Evolutionary conservation across 116 monocot genomes (phyloP).

Genomic region (Iris pallida): DNA sequence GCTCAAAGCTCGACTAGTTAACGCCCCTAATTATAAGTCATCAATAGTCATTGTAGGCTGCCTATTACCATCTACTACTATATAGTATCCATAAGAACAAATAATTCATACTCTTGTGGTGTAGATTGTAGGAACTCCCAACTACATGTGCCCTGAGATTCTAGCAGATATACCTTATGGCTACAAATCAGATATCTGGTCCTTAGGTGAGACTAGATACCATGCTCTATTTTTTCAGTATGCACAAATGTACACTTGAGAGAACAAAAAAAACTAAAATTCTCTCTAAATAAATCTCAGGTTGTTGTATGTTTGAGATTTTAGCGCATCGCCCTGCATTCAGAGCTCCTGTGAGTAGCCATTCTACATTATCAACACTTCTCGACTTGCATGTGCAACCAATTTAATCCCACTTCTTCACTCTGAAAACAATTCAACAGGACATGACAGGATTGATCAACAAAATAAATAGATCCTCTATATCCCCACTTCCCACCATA

Average conservation of each 20-base stretch:
- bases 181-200: conserved; percentile 92
- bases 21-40: no score
- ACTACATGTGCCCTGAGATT: conserved; percentile 90
- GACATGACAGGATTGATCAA: conserved; percentile 76
- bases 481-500: conserved; percentile 67
- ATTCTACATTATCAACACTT: background rate
- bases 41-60: no score
- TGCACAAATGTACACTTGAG: background rate
- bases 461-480: conserved; percentile 82
- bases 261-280: background rate
- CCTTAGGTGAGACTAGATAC: conserved; percentile 44
- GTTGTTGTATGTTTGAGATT: conserved; percentile 93
- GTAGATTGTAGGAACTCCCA: conserved; percentile 81
- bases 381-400: background rate
- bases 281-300: conserved; percentile 27
- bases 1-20: no score
- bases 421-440: conserved; percentile 27
- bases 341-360: conserved; percentile 53
- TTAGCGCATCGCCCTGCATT: conserved; percentile 74
- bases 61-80: no score
- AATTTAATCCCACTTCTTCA: background rate
- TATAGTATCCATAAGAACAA: no score
- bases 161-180: conserved; percentile 88
- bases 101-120: no score
- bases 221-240: background rate